Evolutionary conservation across 2,329 filamentous ascomycete genomes (phyloP).

Genomic region (Botrytis cinerea): DNA sequence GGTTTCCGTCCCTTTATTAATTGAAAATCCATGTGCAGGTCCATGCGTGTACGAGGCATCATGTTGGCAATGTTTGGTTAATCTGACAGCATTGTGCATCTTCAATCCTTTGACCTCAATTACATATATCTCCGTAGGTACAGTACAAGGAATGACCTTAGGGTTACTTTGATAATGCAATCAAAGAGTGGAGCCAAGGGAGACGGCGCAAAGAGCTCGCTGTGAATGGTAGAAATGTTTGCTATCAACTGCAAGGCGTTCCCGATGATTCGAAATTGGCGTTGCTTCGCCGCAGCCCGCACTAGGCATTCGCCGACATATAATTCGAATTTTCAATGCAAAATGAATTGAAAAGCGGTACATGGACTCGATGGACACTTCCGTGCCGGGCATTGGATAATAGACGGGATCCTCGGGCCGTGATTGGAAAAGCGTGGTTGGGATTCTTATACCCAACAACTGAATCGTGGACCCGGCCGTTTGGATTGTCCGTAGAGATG

Average conservation of each 20-base stretch:
- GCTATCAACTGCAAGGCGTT: slow-evolving; percentile 23
- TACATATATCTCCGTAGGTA: slow-evolving; percentile 13
- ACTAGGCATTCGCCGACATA: slow-evolving; percentile 20
- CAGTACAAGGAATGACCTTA: slow-evolving; percentile 17
- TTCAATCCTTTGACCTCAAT: slow-evolving; percentile 23
- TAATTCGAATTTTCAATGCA: slow-evolving; percentile 4
- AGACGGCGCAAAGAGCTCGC: slow-evolving; percentile 7
- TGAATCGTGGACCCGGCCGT: slow-evolving; percentile 20
- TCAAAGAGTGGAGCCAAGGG: slow-evolving; percentile 16
- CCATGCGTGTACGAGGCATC: slow-evolving; percentile 22
- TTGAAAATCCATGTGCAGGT: slow-evolving; percentile 21
- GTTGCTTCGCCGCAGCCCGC: slow-evolving; percentile 25
- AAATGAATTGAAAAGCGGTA: slow-evolving; percentile 20
- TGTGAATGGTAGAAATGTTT: slow-evolving; percentile 24
- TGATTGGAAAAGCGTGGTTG: slow-evolving; percentile 12
- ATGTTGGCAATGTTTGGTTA: slow-evolving; percentile 20
- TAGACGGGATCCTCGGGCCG: slow-evolving; percentile 21
- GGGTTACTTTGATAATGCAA: slow-evolving; percentile 23
- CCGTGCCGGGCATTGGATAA: slow-evolving; percentile 23
- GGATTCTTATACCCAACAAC: slow-evolving; percentile 4
- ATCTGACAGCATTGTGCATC: slow-evolving; percentile 26
- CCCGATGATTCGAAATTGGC: slow-evolving; percentile 24
- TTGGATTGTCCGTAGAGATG: slow-evolving; percentile 14
- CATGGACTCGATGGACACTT: not conserved
- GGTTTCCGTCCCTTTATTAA: slow-evolving; percentile 23